Percentiles rank a stretch among this genome's conserved stretches.
Evolutionary conservation across 306 rosid species (phyloP).

Genomic region (Carpinus fangiana): DNA sequence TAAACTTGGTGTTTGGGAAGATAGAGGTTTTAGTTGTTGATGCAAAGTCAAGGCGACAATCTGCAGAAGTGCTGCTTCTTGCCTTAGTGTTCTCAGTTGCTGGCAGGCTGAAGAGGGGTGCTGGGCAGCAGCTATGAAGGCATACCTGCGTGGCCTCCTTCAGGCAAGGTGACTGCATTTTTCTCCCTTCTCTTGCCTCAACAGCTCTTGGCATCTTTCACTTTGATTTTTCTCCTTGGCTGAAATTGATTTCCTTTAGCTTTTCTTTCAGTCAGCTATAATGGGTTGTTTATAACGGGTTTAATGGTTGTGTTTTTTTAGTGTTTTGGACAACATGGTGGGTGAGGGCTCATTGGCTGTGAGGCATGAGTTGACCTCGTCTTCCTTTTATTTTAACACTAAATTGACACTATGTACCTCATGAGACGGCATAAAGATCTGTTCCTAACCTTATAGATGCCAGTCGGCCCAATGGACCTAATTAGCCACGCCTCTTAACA

Average conservation of each 20-base stretch:
- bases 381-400: background rate
- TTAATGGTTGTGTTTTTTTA: conserved; percentile 16
- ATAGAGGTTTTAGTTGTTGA: conserved; percentile 57
- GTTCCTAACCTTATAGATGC: background rate
- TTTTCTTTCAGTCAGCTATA: conserved; percentile 22
- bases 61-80: conserved; percentile 56
- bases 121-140: conserved; percentile 61
- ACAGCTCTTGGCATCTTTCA: conserved; percentile 1
- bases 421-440: background rate
- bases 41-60: conserved; percentile 66
- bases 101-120: conserved; percentile 46
- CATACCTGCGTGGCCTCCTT: conserved; percentile 50
- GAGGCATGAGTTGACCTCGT: conserved; percentile 32
- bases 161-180: conserved; percentile 52
- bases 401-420: background rate
- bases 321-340: conserved; percentile 19
- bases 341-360: conserved; percentile 33
- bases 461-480: background rate
- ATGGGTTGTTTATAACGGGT: background rate
- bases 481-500: background rate
- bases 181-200: background rate
- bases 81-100: conserved; percentile 35
- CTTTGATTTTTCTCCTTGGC: conserved; percentile 20
- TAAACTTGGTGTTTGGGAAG: conserved; percentile 71
- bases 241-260: conserved; percentile 11